Evolutionary conservation across 2,329 filamentous ascomycete species (phyloP), one percentile per base, ranked within the genome.

Genomic region (Sclerotiophoma versabilis): DNA sequence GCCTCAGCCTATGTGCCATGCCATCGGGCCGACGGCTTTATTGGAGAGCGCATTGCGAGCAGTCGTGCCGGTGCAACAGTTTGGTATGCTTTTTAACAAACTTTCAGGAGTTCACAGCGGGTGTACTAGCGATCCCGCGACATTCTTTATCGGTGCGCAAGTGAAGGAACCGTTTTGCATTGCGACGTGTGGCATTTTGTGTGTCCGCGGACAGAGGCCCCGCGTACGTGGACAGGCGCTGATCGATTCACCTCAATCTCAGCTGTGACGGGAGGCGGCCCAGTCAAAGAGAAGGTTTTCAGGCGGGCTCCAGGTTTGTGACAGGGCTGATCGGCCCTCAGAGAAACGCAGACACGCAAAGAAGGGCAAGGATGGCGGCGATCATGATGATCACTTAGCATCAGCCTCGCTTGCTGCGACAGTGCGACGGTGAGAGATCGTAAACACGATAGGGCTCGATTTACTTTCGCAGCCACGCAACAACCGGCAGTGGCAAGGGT

Each of bases 251-350:
- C 38, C 44, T 45, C 34, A 56, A 57, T 61, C 25, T 54, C 42
- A 49, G 50, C 34, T 43, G 44, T 49, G 53, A 43, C 54, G 43
- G 37, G 44, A 29, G 5, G 26, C 22, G 15, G 49, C 29, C 69
- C 70, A 73, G 48, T 70, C 68, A 69, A 37, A 58, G 53, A 25
- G 48, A 44, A 27, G 60, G 50, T 51, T 43, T 54, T 32, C 39
- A 46, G 29, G 23, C 45, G 39, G 46, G 39, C 46, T 38, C 23
- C 45, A 49, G 54, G 43, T 49, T 59, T 44, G 62, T 67, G 64
- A 63, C 70, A 72, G 65, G 70, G 68, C 68, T 66, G 69, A 69
- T 71, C 69, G 67, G 62, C 63, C 66, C 64, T 59, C 56, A 59
- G n/a, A 64, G 66, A 71, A 72, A 72, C 68, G 70, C 64, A 64